Evolutionary conservation across 306 rosid genomes (phyloP).

Genomic region (Cucurbita argyrosperma): DNA sequence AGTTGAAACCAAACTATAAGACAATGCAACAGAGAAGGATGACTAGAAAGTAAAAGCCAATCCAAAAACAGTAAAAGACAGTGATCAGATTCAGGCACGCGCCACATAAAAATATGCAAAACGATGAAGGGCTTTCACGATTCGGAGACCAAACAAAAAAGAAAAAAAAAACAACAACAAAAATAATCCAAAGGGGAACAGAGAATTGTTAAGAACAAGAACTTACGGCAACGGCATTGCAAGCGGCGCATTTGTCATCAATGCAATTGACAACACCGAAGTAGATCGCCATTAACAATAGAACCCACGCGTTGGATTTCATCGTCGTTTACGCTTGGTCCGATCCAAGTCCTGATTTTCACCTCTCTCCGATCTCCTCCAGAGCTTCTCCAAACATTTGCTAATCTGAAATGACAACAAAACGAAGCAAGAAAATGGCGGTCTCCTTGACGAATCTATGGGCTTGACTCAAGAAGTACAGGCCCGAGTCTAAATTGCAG

Average conservation of each 20-base stretch:
- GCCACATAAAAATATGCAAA: not conserved
- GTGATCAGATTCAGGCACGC: not conserved
- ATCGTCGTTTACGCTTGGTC: slow-evolving; percentile 11
- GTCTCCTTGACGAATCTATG: not conserved
- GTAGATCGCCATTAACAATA: slow-evolving; percentile 23
- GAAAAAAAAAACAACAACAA: not conserved
- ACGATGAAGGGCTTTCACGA: not conserved
- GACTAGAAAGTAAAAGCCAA: not conserved
- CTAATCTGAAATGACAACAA: not conserved
- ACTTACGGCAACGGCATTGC: slow-evolving; percentile 78
- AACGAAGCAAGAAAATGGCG: not conserved
- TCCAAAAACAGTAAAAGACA: not conserved
- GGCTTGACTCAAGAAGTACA: not conserved
- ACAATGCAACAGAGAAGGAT: not conserved
- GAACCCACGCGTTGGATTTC: slow-evolving; percentile 15
- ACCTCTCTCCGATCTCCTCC: not conserved
- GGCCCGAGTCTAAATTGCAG: not conserved
- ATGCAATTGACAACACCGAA: slow-evolving; percentile 25
- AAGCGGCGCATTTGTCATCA: slow-evolving; percentile 84
- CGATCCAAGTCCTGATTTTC: not conserved
- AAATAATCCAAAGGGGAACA: not conserved
- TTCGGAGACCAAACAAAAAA: not conserved
- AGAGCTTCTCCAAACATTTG: not conserved
- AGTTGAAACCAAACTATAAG: not conserved
- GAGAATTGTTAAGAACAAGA: not conserved